Conservation (phyloP, 805 yeast species). For the Brettanomyces anomalus region DNA sequence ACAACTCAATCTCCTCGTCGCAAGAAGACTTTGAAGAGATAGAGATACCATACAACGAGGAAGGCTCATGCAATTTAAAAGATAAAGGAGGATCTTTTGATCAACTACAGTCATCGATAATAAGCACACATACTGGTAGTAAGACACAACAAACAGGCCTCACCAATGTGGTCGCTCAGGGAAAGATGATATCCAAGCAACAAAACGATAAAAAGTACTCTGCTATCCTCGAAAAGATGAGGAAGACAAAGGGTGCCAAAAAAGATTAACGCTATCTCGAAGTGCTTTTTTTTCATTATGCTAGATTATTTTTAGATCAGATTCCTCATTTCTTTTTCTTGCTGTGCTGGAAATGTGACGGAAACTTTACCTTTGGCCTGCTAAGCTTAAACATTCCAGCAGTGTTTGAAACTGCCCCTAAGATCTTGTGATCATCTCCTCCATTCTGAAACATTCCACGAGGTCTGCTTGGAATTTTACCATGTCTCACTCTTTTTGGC, state of each 20-base stretch:
- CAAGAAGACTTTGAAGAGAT: neutral
- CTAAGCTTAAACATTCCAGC: slow-evolving; percentile 14
- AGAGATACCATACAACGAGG: slow-evolving; percentile 2
- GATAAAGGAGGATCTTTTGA: neutral
- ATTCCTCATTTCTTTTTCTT: neutral
- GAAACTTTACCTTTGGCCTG: slow-evolving; percentile 12
- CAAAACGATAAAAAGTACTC: slow-evolving; percentile 4
- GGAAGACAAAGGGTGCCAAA: slow-evolving; percentile 21
- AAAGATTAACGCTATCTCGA: slow-evolving; percentile 14
- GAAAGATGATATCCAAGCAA: neutral
- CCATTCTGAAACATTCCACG: neutral
- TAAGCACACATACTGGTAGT: slow-evolving; percentile 1
- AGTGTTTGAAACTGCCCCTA: neutral
- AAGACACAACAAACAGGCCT: neutral
- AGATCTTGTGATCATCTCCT: neutral
- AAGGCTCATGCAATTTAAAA: slow-evolving; percentile 1
- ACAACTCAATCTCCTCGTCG: neutral
- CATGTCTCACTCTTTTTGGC: neutral
- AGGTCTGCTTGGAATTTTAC: neutral
- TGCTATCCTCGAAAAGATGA: slow-evolving; percentile 7
- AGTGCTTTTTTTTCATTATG: neutral
- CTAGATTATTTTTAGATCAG: neutral
- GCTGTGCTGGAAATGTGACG: neutral
- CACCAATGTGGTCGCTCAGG: neutral
- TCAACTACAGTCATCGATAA: slow-evolving; percentile 3